Base-by-base conservation (phyloP, 176 grass and related monocot genomes). In the Musa schizocarpa region DNA sequence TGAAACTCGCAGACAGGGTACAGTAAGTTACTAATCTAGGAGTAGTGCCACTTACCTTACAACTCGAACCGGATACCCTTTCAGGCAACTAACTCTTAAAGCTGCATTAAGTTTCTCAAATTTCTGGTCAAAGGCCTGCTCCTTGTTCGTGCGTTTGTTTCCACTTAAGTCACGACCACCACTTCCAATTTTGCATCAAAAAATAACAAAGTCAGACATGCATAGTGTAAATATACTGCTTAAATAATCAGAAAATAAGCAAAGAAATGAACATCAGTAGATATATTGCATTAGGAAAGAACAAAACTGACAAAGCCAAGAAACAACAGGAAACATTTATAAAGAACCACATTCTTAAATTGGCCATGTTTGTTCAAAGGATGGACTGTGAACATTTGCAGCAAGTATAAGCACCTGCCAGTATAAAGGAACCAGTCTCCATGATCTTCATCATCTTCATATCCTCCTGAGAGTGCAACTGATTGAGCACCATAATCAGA, bases 391-490 rank as follows among this genome's bases (percentile, higher is more conserved):
- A n/a, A 68, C 12, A 12, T 68, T 43, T 53, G 1, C 4, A 50
- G 1, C 79, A 21, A 68, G 34, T n/a, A 27, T 34, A 54, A 56
- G 13, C 76, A 98, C 90, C 95, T 98, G 81, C 90, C 90, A 13
- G 95, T 98, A 72, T 98, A 98, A 54, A 98, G 88, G 64, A 94
- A 98, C 90, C 90, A 98, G 58, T 98, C 95, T 64, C 95, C 90
- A 76, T 98, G 95, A 63, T 98, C 95, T 78, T 98, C 95, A 3
- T 98, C 95, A 79, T 94, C 90, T 69, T 75, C 66, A n/a, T 98
- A 98, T 16, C 88, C 95, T 70, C 95, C 95, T 10, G 90, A 93
- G 12, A 98, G 95, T 3, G 95, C 90, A 70, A 98, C 95, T 17
- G 88, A 93, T 65, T 98, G 95, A 50, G 94, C 88, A 63, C 94